Evolutionary conservation across 805 yeast genomes (phyloP).

Genomic region (Wickerhamiella dianesei): DNA sequence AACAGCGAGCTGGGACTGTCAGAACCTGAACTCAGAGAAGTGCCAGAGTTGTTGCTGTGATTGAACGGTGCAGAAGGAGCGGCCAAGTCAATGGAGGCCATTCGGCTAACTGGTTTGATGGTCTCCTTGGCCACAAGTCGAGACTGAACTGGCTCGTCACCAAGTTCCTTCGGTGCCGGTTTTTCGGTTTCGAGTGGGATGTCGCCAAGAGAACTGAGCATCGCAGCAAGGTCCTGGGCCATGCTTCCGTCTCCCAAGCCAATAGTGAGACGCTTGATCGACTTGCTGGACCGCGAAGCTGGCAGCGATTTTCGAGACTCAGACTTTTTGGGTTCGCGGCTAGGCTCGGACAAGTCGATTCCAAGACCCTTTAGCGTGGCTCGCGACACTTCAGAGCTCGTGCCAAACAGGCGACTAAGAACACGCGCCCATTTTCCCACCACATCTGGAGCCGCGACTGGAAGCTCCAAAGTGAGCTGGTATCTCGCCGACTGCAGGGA

Average conservation of each 20-base stretch:
- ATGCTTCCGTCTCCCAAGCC: background rate
- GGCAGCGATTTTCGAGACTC: background rate
- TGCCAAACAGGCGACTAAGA: slow-evolving; percentile 8
- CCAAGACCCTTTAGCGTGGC: slow-evolving; percentile 10
- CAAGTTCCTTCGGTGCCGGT: too few relatives aligned
- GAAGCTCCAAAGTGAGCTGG: slow-evolving; percentile 8
- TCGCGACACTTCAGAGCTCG: slow-evolving; percentile 1
- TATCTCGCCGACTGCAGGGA: slow-evolving; percentile 10
- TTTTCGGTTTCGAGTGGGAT: too few relatives aligned
- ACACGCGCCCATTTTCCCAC: slow-evolving; percentile 14
- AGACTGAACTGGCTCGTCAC: background rate
- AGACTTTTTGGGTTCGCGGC: too few relatives aligned
- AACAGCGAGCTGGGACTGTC: slow-evolving; percentile 10
- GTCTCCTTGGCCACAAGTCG: background rate
- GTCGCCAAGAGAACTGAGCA: background rate
- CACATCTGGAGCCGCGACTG: background rate
- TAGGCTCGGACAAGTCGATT: slow-evolving; percentile 4
- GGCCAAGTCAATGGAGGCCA: background rate
- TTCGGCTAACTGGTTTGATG: background rate
- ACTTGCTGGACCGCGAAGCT: background rate
- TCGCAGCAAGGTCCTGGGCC: slow-evolving; percentile 1
- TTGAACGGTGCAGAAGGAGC: background rate
- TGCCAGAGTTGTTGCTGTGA: background rate
- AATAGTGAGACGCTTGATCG: background rate
- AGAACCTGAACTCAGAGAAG: slow-evolving; percentile 8